phyloP scores from a whole-genome alignment of 164 flowering plant genomes.

The Akebia trifoliata region DNA sequence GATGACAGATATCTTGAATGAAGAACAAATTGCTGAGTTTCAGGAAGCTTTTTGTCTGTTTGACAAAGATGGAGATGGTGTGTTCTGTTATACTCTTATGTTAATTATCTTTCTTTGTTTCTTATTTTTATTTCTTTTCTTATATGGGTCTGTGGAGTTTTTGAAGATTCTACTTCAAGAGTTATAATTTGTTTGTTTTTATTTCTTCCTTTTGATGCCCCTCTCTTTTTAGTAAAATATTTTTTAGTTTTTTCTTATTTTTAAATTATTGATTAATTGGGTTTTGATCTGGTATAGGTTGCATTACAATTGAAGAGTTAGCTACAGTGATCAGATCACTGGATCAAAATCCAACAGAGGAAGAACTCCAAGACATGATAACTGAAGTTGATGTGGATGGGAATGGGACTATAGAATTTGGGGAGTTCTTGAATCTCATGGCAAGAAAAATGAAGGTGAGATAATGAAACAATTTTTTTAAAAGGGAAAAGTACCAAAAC shows the following conservation, averaged over 20 bases:
- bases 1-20: slow-evolving; percentile 28
- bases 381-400: slow-evolving; percentile 43
- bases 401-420: slow-evolving; percentile 51
- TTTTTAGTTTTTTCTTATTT: background rate
- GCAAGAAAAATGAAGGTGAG: slow-evolving; percentile 50
- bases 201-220: no score
- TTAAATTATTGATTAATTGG: background rate
- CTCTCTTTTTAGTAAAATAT: background rate
- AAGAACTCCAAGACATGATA: slow-evolving; percentile 47
- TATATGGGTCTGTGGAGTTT: background rate
- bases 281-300: slow-evolving; percentile 23
- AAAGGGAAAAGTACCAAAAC: no score
- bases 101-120: background rate
- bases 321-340: slow-evolving; percentile 38
- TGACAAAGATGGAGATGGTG: slow-evolving; percentile 57
- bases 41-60: slow-evolving; percentile 46
- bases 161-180: no score
- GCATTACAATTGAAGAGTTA: slow-evolving; percentile 46
- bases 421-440: slow-evolving; percentile 56
- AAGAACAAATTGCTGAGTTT: slow-evolving; percentile 38
- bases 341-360: slow-evolving; percentile 39
- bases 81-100: background rate
- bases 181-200: background rate
- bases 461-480: background rate
- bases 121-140: background rate